Conservation (phyloP, 2,329 filamentous ascomycete genomes). For the Hymenoscyphus albidus region DNA sequence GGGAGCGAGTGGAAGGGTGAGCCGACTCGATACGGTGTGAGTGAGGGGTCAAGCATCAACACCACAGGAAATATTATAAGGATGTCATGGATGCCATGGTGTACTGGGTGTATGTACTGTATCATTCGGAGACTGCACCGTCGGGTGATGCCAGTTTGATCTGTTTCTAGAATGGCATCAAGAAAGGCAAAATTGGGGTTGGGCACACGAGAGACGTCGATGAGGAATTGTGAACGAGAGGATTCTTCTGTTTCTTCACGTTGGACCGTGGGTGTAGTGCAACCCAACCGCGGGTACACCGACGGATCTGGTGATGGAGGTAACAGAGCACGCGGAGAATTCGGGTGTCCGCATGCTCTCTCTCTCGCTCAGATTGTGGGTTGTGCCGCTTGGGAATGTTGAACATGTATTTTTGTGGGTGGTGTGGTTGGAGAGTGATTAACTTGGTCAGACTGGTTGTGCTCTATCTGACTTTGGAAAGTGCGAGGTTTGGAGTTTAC, state of each 20-base stretch:
- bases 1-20: background rate
- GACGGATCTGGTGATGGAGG: conserved; percentile 19
- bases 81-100: background rate
- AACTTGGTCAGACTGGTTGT: background rate
- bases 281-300: background rate
- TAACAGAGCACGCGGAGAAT: conserved; percentile 21
- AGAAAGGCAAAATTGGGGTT: background rate
- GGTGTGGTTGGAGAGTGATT: background rate
- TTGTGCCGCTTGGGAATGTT: conserved; percentile 14
- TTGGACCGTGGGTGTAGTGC: background rate
- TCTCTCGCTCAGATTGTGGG: conserved; percentile 12
- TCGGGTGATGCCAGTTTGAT: background rate
- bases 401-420: background rate
- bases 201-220: background rate
- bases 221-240: background rate
- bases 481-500: background rate
- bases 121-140: background rate
- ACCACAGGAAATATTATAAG: background rate
- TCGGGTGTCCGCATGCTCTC: conserved; percentile 25
- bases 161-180: background rate
- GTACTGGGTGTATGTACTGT: background rate
- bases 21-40: background rate
- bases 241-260: background rate
- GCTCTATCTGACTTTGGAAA: background rate
- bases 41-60: background rate